These are phyloP conservation scores for Austropuccinia psidii DNA, from an alignment of 1,284 basidiomycete genomes.

Conservation along the genomic window DNA sequence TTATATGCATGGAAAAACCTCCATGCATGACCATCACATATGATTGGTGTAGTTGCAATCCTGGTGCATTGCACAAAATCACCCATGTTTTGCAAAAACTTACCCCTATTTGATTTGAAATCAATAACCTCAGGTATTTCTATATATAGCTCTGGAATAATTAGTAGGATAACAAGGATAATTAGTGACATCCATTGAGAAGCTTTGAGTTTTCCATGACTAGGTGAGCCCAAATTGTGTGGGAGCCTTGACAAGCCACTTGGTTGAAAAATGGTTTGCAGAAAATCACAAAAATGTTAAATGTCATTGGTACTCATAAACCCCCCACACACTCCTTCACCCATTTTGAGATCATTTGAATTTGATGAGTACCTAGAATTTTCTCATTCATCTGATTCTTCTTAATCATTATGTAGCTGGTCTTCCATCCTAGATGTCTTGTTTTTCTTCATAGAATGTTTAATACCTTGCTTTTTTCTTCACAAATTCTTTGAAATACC, in stretches of 20 bases:
- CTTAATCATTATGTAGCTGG: too few species aligned
- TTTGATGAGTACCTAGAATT: too few species aligned
- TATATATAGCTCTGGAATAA: neutral
- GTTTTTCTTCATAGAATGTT: neutral
- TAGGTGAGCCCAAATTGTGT: neutral
- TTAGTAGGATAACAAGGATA: conserved; percentile 3
- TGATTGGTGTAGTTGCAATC: neutral
- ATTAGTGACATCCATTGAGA: neutral
- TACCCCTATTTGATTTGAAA: neutral
- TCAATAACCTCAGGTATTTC: neutral
- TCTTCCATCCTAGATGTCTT: too few species aligned
- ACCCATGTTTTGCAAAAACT: neutral
- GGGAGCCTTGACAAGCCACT: neutral
- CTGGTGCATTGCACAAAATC: neutral
- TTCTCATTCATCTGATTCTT: too few species aligned
- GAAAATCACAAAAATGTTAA: neutral
- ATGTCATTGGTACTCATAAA: neutral
- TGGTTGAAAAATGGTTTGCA: neutral
- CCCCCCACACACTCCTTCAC: neutral
- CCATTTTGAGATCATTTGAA: too few species aligned
- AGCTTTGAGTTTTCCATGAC: neutral
- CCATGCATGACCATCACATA: neutral
- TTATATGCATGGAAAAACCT: neutral
- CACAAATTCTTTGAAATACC: conserved; percentile 4
- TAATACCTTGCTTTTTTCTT: neutral